A percentile compares a stretch with the other conserved stretches of the same genome.
phyloP scores from a whole-genome alignment of 306 rosid genomes.

The Lablab purpureus region DNA sequence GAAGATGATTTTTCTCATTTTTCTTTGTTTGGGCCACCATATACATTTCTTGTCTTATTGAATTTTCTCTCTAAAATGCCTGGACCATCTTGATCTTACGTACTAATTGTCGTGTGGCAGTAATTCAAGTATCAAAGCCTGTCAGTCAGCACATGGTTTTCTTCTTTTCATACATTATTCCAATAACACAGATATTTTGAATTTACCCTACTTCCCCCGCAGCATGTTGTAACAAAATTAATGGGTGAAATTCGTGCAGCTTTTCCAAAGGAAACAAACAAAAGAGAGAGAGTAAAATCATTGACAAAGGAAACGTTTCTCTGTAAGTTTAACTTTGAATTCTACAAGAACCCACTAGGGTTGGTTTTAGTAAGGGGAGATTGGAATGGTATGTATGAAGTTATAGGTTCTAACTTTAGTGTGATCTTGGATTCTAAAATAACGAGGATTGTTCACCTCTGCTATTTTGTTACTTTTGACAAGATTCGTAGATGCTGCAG shows the following conservation, averaged over 20 bases:
- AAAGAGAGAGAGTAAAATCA: neutral
- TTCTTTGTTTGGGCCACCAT: neutral
- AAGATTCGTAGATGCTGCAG: too few relatives aligned
- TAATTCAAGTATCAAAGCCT: constrained; percentile 16
- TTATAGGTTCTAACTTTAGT: too few relatives aligned
- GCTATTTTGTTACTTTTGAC: too few relatives aligned
- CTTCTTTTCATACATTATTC: constrained; percentile 43
- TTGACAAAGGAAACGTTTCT: neutral
- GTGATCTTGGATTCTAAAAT: too few relatives aligned
- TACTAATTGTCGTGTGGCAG: constrained; percentile 34
- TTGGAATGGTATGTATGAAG: too few relatives aligned
- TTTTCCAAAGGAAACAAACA: neutral
- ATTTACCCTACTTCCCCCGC: neutral
- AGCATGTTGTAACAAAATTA: neutral
- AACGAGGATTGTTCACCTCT: too few relatives aligned
- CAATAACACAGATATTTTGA: constrained; percentile 53
- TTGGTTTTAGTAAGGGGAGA: too few relatives aligned
- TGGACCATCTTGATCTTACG: constrained; percentile 68
- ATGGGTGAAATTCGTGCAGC: neutral
- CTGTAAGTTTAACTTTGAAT: neutral
- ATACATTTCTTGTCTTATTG: neutral
- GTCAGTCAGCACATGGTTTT: neutral
- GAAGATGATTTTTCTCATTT: neutral
- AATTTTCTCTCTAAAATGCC: constrained; percentile 55
- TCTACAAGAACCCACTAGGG: neutral